Conservation (phyloP, 1,284 basidiomycete genomes). For the Cryptococcus neoformans region DNA sequence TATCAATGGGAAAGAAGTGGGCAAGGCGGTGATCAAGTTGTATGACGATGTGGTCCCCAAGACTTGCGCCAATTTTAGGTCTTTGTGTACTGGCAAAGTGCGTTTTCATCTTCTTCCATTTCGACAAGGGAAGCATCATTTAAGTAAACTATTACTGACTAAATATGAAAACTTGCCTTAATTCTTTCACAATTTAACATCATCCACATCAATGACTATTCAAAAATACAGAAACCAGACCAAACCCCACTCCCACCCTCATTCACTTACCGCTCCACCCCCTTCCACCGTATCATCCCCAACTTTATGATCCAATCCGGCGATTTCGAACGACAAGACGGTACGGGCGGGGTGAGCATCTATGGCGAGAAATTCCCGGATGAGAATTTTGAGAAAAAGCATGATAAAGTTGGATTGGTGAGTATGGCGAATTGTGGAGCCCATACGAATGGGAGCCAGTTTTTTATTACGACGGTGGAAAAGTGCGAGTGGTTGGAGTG, state of each 20-base stretch:
- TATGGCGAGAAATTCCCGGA: conserved; percentile 45
- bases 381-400: conserved; percentile 66
- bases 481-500: conserved; percentile 60
- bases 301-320: conserved; percentile 64
- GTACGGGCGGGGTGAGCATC: conserved; percentile 53
- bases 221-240: conserved; percentile 19
- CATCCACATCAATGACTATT: too few species aligned
- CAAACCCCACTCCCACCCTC: conserved; percentile 46
- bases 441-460: conserved; percentile 48
- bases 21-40: conserved; percentile 51
- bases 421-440: conserved; percentile 70
- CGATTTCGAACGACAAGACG: conserved; percentile 63
- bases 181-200: too few species aligned
- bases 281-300: conserved; percentile 65
- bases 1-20: conserved; percentile 27
- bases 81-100: conserved; percentile 56
- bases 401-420: background rate
- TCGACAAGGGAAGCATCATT: background rate
- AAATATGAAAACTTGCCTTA: background rate
- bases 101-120: conserved; percentile 1
- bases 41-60: conserved; percentile 45
- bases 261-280: conserved; percentile 60
- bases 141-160: background rate
- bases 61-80: conserved; percentile 58
- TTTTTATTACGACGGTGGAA: conserved; percentile 69